Evolutionary conservation across 2,329 filamentous ascomycete species (phyloP), one percentile per base, ranked within the genome.

Genomic region (Fusarium odoratissimum): DNA sequence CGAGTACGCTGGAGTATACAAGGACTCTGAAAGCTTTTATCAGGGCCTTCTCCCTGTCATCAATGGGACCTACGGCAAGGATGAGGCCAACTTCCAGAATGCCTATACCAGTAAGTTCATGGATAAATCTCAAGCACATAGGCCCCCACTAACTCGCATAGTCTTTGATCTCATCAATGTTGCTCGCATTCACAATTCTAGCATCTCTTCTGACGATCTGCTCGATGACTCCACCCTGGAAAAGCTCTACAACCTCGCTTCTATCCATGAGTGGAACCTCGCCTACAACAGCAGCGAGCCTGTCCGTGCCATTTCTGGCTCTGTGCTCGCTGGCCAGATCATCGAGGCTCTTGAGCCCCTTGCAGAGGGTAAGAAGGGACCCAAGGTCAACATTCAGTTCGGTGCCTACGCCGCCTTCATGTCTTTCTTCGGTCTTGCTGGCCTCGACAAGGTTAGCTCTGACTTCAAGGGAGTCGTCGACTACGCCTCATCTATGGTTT

Each of bases 401-500:
- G 89, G 89, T 71, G 87, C 88, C 72, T 91, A 91, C 79, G 88
- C 83, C 60, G 85, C 86, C 63, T 91, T 91, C 82, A 84, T 89
- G 78, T 86, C 89, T 62, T 91, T 91, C 83, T 91, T 91, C 78
- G 89, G 89, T 12, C 84, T 91, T 23, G 83, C 88, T 10, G 80
- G 86, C 67, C 84, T 91, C 62, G 82, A 84, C 10, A 78, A 82
- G 17, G 86, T 83, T 4, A 88, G 86, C 65, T 74, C 82, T 2
- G 84, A 93, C 80, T 97, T 97, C 84, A 90, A 84, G 66, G 93
- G 93, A 60, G 85, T 97, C 17, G 90, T 92, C n/a, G 91, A 95
- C 83, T 97, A 97, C 77, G 94, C 94, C 9, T 92, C 91, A 6
- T 90, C 90, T 72, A 94, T 97, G 89, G 86, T 86, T 10, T 95